Base-by-base conservation (phyloP, 805 yeast species). In the Pichia occidentalis region DNA sequence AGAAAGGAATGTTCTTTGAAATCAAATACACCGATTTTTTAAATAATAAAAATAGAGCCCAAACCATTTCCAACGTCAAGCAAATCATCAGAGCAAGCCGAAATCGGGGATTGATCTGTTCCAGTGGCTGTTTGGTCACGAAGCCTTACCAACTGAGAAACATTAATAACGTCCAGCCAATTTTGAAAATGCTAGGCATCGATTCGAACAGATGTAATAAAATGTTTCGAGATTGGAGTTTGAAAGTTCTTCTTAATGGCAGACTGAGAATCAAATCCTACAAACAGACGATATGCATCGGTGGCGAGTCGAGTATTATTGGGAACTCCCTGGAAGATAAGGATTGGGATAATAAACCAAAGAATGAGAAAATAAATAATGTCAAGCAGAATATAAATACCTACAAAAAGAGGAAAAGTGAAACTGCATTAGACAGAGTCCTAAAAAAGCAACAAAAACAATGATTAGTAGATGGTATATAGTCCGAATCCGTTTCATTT, bases 1-100 rank as follows among this genome's bases (percentile, higher is more conserved):
- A 80, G 14, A 73, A 86, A 35, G 97, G 97, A 2, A 72, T 86
- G 19, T 76, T 77, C 47, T 73, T 92, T 46, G 98, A 92, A 55
- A 70, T 92, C 7, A 70, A 75, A 32, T 90, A 90, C 59, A 56
- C 72, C 7, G 65, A 74, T 23, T 66, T 78, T 29, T 59, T 82
- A 25, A 59, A 51, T 22, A 43, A 42, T 52, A 42, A 37, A 16
- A 45, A 48, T 13, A 68, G 90, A 45, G 68, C 79, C 28, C 75
- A 74, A 37, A 76, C 83, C 44, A 77, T 88, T 27, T 68, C 78
- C 24, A 88, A 86, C 54, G 73, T 79, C 2, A 68, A 83, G 39
- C 79, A 84, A 50, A 70, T 92, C 12, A 70, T 86, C 9, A 63
- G 98, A 45, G 85, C 95, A 10, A 73, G 95, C 0, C 68, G 98